phyloP scores from a whole-genome alignment of 768 basidiomycete species.

The Leucocoprinus sp. region DNA sequence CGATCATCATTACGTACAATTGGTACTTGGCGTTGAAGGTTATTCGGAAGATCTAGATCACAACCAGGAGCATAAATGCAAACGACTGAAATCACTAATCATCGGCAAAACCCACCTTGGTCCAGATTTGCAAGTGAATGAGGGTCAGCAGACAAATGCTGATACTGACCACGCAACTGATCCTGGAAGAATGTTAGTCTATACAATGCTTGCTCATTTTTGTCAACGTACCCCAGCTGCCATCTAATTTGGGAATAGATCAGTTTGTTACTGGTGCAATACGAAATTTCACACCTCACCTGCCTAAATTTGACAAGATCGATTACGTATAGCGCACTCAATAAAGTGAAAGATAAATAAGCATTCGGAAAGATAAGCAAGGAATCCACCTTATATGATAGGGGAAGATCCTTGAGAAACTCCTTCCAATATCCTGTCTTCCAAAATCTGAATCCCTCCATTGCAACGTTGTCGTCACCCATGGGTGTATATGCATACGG shows the following conservation, averaged over 20 bases:
- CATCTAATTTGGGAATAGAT: constrained; percentile 23
- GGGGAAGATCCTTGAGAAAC: constrained; percentile 68
- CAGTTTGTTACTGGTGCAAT: not conserved
- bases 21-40: constrained; percentile 84
- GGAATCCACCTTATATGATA: constrained; percentile 86
- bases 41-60: constrained; percentile 85
- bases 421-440: constrained; percentile 95
- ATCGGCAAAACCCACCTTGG: constrained; percentile 49
- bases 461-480: constrained; percentile 90
- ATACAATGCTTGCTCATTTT: not conserved
- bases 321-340: constrained; percentile 89
- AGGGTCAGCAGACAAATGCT: constrained; percentile 89
- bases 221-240: constrained; percentile 40
- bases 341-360: not conserved
- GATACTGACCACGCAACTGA: constrained; percentile 86
- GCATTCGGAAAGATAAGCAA: constrained; percentile 11
- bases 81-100: too few relatives aligned
- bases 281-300: constrained; percentile 26
- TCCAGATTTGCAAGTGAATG: constrained; percentile 91
- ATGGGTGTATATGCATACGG: constrained; percentile 97
- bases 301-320: constrained; percentile 94
- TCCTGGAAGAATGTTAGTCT: constrained; percentile 37
- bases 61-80: not conserved
- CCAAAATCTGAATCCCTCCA: constrained; percentile 99
- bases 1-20: constrained; percentile 52